Base-by-base conservation (phyloP, 1,284 basidiomycete species). In the Moesziomyces sp. region DNA sequence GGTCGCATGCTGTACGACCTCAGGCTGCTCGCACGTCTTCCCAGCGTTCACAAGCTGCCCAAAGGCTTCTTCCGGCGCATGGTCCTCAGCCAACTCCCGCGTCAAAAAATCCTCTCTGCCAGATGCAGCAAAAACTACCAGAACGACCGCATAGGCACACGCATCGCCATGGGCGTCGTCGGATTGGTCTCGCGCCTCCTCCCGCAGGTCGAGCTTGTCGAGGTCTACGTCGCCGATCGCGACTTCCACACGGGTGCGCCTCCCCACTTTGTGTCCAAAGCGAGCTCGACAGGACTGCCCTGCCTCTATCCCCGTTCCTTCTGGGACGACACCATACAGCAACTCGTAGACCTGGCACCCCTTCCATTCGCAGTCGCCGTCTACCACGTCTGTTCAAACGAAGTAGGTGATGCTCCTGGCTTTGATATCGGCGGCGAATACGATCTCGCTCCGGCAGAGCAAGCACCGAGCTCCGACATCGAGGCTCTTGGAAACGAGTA, bases 51-150 rank as follows among this genome's bases (percentile, higher is more conserved):
- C 42, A 54, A 55, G 52, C 62, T 71, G 8, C 68, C 68, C 11
- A 55, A 38, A 38, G 69, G 63, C 40, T 63, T 66, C 56, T 52
- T 67, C 1, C 63, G 59, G n/a, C 43, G 51, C 23, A 72, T 72
- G 69, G 24, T 54, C 4, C 10, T 28, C 14, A 42, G 19, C 4
- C 63, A 59, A 21, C 45, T 67, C 40, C 69, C 69, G 16, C 52
- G 58, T 3, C 59, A 67, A 19, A 55, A 43, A 21, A 43, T 72
- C 19, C 26, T 72, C 4, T 38, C 53, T 1, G 63, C 57, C 9
- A 51, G 68, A 14, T 71, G 68, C 52, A 62, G 62, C 58, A 71
- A 71, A 49, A 61, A 62, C 28, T 72, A 72, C 42, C 68, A 71
- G 34, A 71, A 71, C 30, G 68, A 71, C 30, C 68, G 68, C 3